Evolutionary conservation across 805 yeast species (phyloP).

Genomic region (Grigorovia humatica): DNA sequence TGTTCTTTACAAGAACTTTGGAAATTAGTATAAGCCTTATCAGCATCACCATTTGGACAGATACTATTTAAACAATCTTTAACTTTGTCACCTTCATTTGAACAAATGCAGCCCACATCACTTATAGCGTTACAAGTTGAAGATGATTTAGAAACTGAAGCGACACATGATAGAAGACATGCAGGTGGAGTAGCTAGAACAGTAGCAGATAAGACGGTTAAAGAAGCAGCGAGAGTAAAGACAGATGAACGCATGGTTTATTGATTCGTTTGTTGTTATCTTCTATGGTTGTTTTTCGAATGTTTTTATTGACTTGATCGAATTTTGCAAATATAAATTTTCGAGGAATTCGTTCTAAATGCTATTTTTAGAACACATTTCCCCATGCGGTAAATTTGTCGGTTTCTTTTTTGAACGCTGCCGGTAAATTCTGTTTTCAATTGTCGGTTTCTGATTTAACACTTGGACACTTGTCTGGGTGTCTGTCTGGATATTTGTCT

Average conservation of each 20-base stretch:
- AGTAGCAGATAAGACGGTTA: conserved; percentile 19
- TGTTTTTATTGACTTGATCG: background rate
- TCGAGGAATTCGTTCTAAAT: background rate
- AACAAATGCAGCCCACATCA: conserved; percentile 62
- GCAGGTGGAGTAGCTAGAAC: conserved; percentile 79
- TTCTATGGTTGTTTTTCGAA: background rate
- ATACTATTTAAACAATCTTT: conserved; percentile 50
- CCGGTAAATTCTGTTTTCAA: no score
- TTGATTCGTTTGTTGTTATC: background rate
- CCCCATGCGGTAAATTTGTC: background rate
- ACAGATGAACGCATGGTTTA: conserved; percentile 23
- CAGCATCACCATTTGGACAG: conserved; percentile 59
- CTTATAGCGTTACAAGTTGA: conserved; percentile 48
- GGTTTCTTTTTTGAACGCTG: no score
- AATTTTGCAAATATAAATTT: background rate
- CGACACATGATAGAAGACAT: conserved; percentile 81
- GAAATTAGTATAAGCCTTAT: conserved; percentile 51
- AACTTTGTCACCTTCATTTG: conserved; percentile 41
- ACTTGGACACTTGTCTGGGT: no score
- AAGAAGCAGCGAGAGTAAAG: conserved; percentile 19
- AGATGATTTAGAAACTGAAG: conserved; percentile 48
- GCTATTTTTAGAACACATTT: background rate
- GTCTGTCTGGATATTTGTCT: background rate
- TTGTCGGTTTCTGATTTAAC: no score
- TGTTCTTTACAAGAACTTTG: conserved; percentile 41